Percentiles rank a stretch among this genome's conserved stretches.
Conservation (phyloP, 1,139 yeast genomes). For the Scheffersomyces lignicola region DNA sequence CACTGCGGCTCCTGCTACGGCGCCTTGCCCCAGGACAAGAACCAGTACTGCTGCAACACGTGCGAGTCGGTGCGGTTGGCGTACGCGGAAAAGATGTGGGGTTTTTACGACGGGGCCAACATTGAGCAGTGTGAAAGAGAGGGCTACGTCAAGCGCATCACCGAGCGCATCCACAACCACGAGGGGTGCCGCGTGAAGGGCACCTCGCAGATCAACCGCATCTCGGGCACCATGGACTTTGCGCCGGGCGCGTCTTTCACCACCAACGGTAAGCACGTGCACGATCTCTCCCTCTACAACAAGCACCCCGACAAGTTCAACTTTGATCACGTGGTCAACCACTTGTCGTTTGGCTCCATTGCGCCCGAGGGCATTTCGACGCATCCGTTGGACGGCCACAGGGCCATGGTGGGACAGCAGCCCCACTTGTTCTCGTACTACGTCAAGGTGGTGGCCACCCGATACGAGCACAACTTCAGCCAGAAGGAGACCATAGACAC, state of each 20-base stretch:
- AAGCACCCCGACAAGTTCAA: slow-evolving; percentile 55
- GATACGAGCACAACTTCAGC: slow-evolving; percentile 61
- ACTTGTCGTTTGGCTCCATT: slow-evolving; percentile 79
- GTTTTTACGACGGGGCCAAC: slow-evolving; percentile 81
- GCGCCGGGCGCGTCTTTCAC: slow-evolving; percentile 85
- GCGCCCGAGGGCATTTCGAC: slow-evolving; percentile 42
- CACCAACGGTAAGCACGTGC: slow-evolving; percentile 63
- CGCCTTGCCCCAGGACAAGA: slow-evolving; percentile 62
- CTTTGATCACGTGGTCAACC: slow-evolving; percentile 75
- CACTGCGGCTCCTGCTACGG: slow-evolving; percentile 93
- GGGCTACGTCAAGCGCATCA: slow-evolving; percentile 69
- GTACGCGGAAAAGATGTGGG: slow-evolving; percentile 79
- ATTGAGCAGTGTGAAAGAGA: slow-evolving; percentile 89
- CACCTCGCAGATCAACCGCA: slow-evolving; percentile 74
- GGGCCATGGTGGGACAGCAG: slow-evolving; percentile 46
- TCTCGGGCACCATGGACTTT: slow-evolving; percentile 89
- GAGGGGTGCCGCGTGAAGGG: slow-evolving; percentile 93
- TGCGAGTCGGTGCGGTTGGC: slow-evolving; percentile 83
- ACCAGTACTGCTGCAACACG: slow-evolving; percentile 76
- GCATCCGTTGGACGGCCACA: slow-evolving; percentile 71
- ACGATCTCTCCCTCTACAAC: slow-evolving; percentile 75
- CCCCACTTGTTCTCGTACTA: slow-evolving; percentile 73
- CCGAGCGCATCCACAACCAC: slow-evolving; percentile 48
- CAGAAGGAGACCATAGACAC: slow-evolving; percentile 63
- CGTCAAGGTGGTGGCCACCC: slow-evolving; percentile 86